A percentile compares a stretch with the other conserved stretches of the same genome.
Evolutionary conservation across 177 flowering plant species (phyloP).

Genomic region (Vitis hybrid): DNA sequence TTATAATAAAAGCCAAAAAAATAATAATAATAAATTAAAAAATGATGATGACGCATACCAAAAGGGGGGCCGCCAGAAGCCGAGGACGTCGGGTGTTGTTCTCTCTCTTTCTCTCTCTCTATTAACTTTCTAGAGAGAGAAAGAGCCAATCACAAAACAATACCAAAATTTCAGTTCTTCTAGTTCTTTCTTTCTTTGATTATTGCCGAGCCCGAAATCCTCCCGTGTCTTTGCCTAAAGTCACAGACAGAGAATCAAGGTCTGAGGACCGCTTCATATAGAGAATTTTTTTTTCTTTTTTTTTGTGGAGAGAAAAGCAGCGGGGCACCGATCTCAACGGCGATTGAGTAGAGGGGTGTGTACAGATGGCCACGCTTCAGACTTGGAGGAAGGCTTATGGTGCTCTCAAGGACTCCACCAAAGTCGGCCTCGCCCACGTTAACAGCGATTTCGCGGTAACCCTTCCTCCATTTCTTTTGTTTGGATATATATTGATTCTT

Average conservation of each 20-base stretch:
- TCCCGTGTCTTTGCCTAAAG: no score
- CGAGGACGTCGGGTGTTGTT: no score
- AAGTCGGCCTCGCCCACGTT: conserved; percentile 83
- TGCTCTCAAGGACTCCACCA: conserved; percentile 76
- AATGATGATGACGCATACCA: no score
- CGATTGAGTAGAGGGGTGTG: not conserved
- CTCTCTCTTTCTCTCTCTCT: not conserved
- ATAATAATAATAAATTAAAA: no score
- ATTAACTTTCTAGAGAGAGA: not conserved
- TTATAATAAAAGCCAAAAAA: no score
- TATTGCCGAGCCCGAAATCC: no score
- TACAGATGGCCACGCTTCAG: conserved; percentile 71
- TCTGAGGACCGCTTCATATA: conserved; percentile 3
- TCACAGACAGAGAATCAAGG: conserved; percentile 1
- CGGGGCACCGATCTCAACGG: conserved; percentile 31
- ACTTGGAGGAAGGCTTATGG: conserved; percentile 84
- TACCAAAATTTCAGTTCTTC: no score
- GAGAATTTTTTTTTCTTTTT: not conserved
- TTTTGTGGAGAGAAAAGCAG: conserved; percentile 10
- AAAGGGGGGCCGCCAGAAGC: no score
- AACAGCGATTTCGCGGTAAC: conserved; percentile 54
- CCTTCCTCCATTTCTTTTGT: not conserved
- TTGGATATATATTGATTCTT: not conserved
- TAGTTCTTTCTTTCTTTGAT: no score
- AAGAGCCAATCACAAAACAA: not conserved